Conservation (phyloP, 1,284 basidiomycete genomes). For the Cutaneotrichosporon cavernicola region DNA sequence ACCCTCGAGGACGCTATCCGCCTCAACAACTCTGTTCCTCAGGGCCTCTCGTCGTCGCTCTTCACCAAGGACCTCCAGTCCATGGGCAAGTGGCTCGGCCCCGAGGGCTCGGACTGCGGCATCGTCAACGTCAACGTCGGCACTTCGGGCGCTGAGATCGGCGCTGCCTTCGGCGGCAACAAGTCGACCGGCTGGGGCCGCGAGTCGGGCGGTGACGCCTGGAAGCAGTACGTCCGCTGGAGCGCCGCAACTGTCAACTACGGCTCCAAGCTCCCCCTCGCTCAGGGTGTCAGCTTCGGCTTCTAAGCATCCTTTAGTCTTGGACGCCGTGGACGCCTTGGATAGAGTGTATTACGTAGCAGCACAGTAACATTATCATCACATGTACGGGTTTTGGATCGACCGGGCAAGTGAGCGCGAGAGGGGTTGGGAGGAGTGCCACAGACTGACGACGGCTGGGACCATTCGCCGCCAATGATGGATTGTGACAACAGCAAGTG, state of each 20-base stretch:
- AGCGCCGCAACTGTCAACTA: constrained; percentile 82
- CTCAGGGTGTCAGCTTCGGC: constrained; percentile 84
- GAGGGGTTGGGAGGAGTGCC: neutral
- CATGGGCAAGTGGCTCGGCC: constrained; percentile 88
- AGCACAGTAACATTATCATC: constrained; percentile 14
- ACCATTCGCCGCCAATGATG: no score
- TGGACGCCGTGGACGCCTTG: constrained; percentile 2
- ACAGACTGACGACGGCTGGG: no score
- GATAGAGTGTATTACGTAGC: constrained; percentile 15
- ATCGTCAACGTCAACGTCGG: constrained; percentile 90
- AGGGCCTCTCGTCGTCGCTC: constrained; percentile 79
- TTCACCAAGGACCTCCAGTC: constrained; percentile 83
- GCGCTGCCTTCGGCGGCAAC: constrained; percentile 88
- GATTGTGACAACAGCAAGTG: no score
- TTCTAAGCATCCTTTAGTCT: constrained; percentile 6
- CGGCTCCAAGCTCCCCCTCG: constrained; percentile 79
- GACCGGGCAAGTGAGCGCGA: neutral
- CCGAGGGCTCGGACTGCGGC: constrained; percentile 77
- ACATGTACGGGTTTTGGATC: constrained; percentile 10
- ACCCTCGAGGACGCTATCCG: constrained; percentile 84
- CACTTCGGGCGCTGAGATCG: constrained; percentile 91
- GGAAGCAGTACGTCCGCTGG: constrained; percentile 69
- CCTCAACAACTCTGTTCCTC: constrained; percentile 89
- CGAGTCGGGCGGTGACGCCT: constrained; percentile 92
- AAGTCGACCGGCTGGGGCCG: constrained; percentile 83